These are phyloP conservation scores for Bipolaris oryzae DNA, from an alignment of 2,329 filamentous ascomycete species.

Conservation along the genomic window DNA sequence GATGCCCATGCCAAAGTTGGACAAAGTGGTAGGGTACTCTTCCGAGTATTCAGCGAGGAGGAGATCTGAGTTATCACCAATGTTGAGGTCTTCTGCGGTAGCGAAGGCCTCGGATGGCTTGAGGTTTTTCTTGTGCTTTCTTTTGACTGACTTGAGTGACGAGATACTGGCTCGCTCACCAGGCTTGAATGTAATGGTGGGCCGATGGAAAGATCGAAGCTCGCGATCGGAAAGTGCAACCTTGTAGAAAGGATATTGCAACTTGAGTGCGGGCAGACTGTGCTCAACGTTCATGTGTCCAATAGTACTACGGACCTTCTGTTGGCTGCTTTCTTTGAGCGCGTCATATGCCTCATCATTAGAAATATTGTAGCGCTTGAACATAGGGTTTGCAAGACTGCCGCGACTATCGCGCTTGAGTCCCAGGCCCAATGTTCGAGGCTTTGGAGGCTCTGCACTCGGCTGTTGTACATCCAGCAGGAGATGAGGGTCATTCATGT, in stretches of 20 bases:
- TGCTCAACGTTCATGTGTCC: conserved; percentile 94
- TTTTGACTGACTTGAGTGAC: conserved; percentile 72
- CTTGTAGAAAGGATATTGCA: conserved; percentile 96
- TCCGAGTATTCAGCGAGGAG: conserved; percentile 95
- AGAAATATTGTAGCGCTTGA: conserved; percentile 88
- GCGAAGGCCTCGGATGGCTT: conserved; percentile 78
- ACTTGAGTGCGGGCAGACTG: conserved; percentile 84
- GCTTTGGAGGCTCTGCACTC: conserved; percentile 66
- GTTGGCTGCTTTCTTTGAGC: conserved; percentile 94
- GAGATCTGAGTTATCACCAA: conserved; percentile 87
- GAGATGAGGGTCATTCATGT: conserved; percentile 86
- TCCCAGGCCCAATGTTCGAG: conserved; percentile 55
- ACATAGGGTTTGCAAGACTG: conserved; percentile 73
- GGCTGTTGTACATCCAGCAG: conserved; percentile 79
- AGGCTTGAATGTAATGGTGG: conserved; percentile 73
- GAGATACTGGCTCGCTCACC: conserved; percentile 75
- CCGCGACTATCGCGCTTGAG: conserved; percentile 71
- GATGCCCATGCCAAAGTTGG: conserved; percentile 97
- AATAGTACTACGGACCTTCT: conserved; percentile 91
- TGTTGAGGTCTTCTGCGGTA: conserved; percentile 78
- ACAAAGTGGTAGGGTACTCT: conserved; percentile 87
- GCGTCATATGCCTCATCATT: conserved; percentile 96
- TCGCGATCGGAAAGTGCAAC: conserved; percentile 76
- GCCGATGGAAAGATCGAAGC: conserved; percentile 83
- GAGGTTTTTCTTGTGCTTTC: conserved; percentile 79